These are phyloP conservation scores for Solanum boliviense DNA, from an alignment of 257 asterid species.

Conservation along the genomic window DNA sequence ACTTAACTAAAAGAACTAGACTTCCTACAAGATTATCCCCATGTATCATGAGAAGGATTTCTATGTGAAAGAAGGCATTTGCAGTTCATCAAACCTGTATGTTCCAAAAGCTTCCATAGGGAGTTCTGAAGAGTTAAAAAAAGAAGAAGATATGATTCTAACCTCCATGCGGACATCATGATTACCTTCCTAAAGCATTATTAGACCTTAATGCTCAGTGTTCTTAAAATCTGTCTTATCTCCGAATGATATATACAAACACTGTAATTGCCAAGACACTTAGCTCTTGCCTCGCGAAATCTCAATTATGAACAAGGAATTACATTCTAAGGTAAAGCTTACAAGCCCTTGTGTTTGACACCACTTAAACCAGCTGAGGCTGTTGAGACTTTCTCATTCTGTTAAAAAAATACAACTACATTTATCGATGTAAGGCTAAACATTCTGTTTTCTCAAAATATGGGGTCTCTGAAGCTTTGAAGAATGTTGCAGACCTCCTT, in stretches of 20 bases:
- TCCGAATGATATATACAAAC: neutral
- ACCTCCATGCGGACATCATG: no score
- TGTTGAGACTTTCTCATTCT: no score
- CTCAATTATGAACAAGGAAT: neutral
- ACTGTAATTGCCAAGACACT: neutral
- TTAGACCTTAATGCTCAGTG: neutral
- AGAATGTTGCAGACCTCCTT: conserved; percentile 52
- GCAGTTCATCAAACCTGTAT: neutral
- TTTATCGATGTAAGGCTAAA: neutral
- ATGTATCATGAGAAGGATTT: neutral
- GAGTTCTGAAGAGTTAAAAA: neutral
- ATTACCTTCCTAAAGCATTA: no score
- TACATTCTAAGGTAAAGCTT: neutral
- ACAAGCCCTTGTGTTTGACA: neutral
- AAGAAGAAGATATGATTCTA: neutral
- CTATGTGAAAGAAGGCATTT: neutral
- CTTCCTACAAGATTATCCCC: neutral
- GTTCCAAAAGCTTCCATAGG: neutral
- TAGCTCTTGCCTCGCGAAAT: neutral
- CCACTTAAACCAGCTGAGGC: neutral
- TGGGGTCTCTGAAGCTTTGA: conserved; percentile 4
- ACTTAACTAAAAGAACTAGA: neutral
- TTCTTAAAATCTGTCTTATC: neutral
- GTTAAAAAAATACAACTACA: neutral
- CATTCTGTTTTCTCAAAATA: neutral